Evolutionary conservation across 768 basidiomycete species (phyloP), one percentile per base, ranked within the genome.

Genomic region (Hysterangium stoloniferum): DNA sequence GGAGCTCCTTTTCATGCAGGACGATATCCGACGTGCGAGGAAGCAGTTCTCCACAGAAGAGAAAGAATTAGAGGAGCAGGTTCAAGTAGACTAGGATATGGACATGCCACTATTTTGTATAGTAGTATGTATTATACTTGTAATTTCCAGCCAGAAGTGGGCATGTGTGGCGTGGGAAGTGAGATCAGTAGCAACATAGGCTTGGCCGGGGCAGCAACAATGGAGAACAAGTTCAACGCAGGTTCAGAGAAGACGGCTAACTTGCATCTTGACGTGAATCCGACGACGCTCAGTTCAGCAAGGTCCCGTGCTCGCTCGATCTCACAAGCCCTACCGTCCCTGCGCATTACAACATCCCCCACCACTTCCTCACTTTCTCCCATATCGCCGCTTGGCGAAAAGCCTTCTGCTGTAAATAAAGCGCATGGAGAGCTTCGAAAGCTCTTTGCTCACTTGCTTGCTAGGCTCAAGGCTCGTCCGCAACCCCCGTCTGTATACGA

Each of bases 1-100:
- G 63, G 92, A 95, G 62, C 67, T 95, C 31, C 62, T 94, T 29
- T 91, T 90, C 71, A 90, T 92, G 85, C 88, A 92, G 62, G 89
- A 91, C 62, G 91, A 92, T 59, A 93, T 94, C 66, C 88, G 91
- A 63, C 80, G 89, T 7, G 91, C 89, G 4, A 77, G 84, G 38
- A 81, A 80, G 9, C 84, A 89, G 60, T 91, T 91, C 56, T 28
- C 20, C 3, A 51, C 49, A 2, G 49, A 51, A 29, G 49, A 51
- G 24, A 42, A 28, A 20, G 25, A 51, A 27, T 15, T 38, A 4
- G 38, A 51, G 29, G 49, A 51, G 34, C 48, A 49, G 31, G 13
- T 31, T 15, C 38, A 42, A 33, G 25, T 38, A 25, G 28, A 45
- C 2, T 29, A 13, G 31, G 29, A 45, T 8, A 45, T 5, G 20